These are phyloP conservation scores for Hordeum pubiflorum DNA, from an alignment of 202 grass and related monocot genomes.

Conservation along the genomic window DNA sequence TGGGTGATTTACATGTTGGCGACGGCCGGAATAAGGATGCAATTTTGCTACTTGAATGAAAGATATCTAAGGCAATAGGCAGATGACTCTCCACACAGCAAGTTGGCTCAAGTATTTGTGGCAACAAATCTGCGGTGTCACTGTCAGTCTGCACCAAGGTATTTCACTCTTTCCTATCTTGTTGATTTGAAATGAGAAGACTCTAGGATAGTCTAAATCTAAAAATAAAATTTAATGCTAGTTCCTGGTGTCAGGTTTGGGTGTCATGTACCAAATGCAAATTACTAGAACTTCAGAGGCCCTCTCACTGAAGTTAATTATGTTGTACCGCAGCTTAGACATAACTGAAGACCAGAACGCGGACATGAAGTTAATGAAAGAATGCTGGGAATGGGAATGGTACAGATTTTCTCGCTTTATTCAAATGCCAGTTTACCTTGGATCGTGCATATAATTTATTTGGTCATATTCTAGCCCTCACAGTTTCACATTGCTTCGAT, in stretches of 20 bases:
- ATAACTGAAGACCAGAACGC: background rate
- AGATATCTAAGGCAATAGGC: slow-evolving; percentile 58
- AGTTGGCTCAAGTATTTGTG: slow-evolving; percentile 68
- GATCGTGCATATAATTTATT: background rate
- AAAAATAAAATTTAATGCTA: background rate
- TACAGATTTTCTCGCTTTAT: background rate
- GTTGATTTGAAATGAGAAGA: background rate
- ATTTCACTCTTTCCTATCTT: background rate
- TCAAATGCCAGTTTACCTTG: background rate
- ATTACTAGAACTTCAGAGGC: background rate
- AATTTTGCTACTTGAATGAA: slow-evolving; percentile 47
- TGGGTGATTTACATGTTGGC: slow-evolving; percentile 58
- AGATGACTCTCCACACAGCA: slow-evolving; percentile 63
- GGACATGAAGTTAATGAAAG: background rate
- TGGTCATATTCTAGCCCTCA: background rate
- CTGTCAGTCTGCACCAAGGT: slow-evolving; percentile 88
- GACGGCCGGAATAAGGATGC: slow-evolving; percentile 65
- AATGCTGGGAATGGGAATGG: background rate
- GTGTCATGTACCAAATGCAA: background rate
- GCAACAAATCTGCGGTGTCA: slow-evolving; percentile 60
- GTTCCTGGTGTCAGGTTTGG: background rate
- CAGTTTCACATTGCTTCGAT: background rate
- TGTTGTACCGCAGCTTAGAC: background rate
- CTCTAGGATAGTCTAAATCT: background rate
- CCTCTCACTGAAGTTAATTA: background rate